Base-by-base conservation (phyloP, 441 rosid species). In the Populus tomentosa region DNA sequence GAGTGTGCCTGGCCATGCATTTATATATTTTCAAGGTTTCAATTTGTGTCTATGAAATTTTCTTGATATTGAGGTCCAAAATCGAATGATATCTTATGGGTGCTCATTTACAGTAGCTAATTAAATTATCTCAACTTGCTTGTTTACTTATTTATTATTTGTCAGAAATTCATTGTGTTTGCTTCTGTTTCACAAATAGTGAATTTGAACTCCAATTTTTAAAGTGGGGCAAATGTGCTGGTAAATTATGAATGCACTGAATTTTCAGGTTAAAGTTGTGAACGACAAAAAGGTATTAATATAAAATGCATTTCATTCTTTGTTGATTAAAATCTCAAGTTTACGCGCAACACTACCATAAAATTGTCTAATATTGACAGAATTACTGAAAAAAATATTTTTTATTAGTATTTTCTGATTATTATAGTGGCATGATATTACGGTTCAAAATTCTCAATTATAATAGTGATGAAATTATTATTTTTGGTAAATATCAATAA, bases 61-160 rank as follows among this genome's bases (percentile, higher is more conserved):
- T 77, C 32, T 20, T 23, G 32, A 21, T 13, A n/a, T 36, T 6
- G 11, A 16, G 38, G 18, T 36, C 70, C 68, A 26, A 61, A 26
- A 36, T 73, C 69, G 10, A 78, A 78, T 73, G 62, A 73, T 78
- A 59, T 67, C 59, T 53, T 21, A 63, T 63, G 32, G 67, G 28
- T 63, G 30, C 67, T 63, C 28, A 63, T 63, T 63, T 24, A 63
- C 26, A 10, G 26, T 21, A 61, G 10, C 10, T 61, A n/a, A 61
- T 61, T 24, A 63, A 63, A 63, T 23, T 9, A 11, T 63, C 30
- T 21, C 30, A 63, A 10, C 30, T 23, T 21, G 6, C 11, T 0
- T 23, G 26, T 7, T 63, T 21, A 5, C n/a, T 16, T 6, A 16
- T 63, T 23, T 63, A 9, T 63, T n/a, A 23, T 63, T 10, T 24